Base-by-base conservation (phyloP, 2,329 filamentous ascomycete species). In the Aspergillus aculeatinus region DNA sequence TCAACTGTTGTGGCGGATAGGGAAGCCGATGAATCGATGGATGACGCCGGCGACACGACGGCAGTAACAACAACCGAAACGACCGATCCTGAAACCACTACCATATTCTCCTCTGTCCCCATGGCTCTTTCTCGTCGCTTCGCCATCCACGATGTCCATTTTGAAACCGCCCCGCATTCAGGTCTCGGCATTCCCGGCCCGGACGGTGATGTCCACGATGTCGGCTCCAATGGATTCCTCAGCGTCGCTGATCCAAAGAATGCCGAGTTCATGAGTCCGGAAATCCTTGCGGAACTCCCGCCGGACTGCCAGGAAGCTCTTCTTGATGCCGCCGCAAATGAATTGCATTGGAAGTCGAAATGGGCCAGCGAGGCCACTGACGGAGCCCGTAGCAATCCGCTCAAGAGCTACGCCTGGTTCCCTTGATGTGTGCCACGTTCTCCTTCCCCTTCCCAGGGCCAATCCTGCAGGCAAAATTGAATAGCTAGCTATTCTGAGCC, bases 361-460 rank as follows among this genome's bases (percentile, higher is more conserved):
- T 96, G 92, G 91, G 85, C 84, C 16, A 82, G 84, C 5, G 93
- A 97, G 76, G 80, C 74, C 39, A 76, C 82, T 10, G 85, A 85
- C 69, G 82, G 81, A 4, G 59, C 68, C 16, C 68, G 75, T 21
- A 66, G 67, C 16, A 66, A 65, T 10, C 68, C 74, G 6, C 63
- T 70, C 16, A 74, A 76, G 68, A 77, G 74, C 42, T 78, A 76
- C 64, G 69, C 74, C 10, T 78, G 76, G 76, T 73, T 71, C 62
- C 74, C 75, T 42, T 77, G 57, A 70, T 59, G 7, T 27, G 42
- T 16, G 33, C 2, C 29, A 33, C 21, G 35, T 51, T 54, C 50
- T 55, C 57, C 25, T 29, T 62, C 44, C 51, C 51, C 52, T 48
- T 59, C 59, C 48, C 56, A 19, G 12, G 31, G 21, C 39, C 16